A percentile compares a stretch with the other conserved stretches of the same genome.
phyloP scores from a whole-genome alignment of 345 rosid species.

The Cardamine resedifolia region DNA sequence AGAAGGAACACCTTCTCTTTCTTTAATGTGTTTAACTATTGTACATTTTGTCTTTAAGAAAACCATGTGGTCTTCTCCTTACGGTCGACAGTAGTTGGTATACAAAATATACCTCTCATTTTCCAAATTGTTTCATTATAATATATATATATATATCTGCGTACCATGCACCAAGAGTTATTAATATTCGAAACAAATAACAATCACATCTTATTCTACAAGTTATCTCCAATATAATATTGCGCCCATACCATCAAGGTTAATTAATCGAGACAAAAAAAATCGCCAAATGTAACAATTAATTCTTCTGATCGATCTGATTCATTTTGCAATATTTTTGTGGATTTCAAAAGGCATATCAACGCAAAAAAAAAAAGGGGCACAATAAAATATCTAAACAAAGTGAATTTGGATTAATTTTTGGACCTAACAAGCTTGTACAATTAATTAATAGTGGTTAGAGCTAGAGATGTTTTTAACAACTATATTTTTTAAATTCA shows the following conservation, averaged over 20 bases:
- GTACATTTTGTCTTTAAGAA: slow-evolving; percentile 21
- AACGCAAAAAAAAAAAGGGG: neutral
- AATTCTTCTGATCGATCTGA: neutral
- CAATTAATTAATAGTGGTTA: neutral
- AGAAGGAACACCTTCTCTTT: slow-evolving; percentile 6
- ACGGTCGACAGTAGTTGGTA: neutral
- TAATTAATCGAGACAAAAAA: neutral
- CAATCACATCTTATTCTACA: neutral
- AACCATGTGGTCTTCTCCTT: slow-evolving; percentile 18
- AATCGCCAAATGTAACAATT: neutral
- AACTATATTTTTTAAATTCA: neutral
- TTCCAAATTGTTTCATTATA: neutral
- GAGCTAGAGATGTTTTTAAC: neutral
- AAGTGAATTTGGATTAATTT: neutral
- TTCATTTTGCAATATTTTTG: neutral
- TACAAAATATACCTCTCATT: neutral
- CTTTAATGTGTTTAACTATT: slow-evolving; percentile 4
- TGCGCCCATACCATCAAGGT: slow-evolving; percentile 2
- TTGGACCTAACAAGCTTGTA: slow-evolving; percentile 6
- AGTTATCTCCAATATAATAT: neutral
- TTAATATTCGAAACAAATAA: neutral
- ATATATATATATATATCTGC: too few species aligned
- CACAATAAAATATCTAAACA: neutral
- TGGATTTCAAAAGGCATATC: neutral
- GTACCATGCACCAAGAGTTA: neutral